Percentiles rank a stretch among this genome's conserved stretches.
phyloP scores from a whole-genome alignment of 2,329 filamentous ascomycete species.

The Thelonectria blattea region DNA sequence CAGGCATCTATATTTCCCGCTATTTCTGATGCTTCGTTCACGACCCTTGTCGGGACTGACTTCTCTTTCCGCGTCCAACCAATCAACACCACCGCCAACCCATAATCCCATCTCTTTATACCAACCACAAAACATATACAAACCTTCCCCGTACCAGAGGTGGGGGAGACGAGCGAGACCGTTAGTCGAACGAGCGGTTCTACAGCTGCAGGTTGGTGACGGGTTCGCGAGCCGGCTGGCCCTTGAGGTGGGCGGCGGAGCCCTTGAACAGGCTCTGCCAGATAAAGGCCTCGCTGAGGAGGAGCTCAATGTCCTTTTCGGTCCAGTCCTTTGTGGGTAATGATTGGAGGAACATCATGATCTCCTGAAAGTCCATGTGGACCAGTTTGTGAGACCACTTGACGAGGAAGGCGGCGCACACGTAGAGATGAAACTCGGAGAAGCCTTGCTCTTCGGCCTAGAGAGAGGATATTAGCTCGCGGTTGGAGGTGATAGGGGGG shows the following conservation, averaged over 20 bases:
- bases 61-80: background rate
- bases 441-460: slow-evolving; percentile 98
- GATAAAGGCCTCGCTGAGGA: slow-evolving; percentile 96
- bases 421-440: slow-evolving; percentile 97
- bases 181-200: slow-evolving; percentile 8
- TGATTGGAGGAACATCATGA: slow-evolving; percentile 99
- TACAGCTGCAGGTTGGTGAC: slow-evolving; percentile 47
- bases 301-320: slow-evolving; percentile 95
- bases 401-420: slow-evolving; percentile 95
- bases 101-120: background rate
- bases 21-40: slow-evolving; percentile 3
- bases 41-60: background rate
- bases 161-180: background rate
- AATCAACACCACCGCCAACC: background rate
- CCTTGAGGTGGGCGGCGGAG: slow-evolving; percentile 84
- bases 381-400: slow-evolving; percentile 97
- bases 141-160: background rate
- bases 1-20: slow-evolving; percentile 25
- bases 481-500: background rate
- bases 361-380: slow-evolving; percentile 97
- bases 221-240: slow-evolving; percentile 48
- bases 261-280: slow-evolving; percentile 98
- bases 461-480: slow-evolving; percentile 5
- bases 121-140: background rate
- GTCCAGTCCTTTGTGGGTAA: slow-evolving; percentile 94